Evolutionary conservation across 148 eudicot species (phyloP).

Genomic region (Rhododendron mucronatum): DNA sequence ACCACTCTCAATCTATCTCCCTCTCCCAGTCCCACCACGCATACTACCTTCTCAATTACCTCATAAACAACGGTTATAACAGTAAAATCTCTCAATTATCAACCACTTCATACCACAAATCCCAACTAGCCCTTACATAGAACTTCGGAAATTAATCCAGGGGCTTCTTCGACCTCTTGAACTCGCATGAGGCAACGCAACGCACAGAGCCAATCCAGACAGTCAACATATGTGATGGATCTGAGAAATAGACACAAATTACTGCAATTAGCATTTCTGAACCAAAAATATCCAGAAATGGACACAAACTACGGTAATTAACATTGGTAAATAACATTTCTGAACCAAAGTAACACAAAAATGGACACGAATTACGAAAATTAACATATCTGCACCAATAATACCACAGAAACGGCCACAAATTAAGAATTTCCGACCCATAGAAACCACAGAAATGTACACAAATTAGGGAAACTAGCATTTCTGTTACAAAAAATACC

Average conservation of each 20-base stretch:
- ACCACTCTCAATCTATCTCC: neutral
- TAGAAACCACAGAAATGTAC: neutral
- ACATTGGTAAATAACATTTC: no score
- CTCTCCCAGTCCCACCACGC: neutral
- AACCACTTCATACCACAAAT: neutral
- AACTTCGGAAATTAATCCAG: neutral
- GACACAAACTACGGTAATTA: neutral
- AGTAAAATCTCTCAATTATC: neutral
- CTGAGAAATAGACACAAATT: neutral
- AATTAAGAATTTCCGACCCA: no score
- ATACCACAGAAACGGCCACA: neutral
- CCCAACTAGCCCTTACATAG: neutral
- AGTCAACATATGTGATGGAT: neutral
- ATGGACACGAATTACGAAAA: no score
- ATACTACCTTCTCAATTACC: neutral
- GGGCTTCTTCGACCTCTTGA: neutral
- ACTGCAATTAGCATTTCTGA: neutral
- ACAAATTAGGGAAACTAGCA: neutral
- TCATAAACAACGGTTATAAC: neutral
- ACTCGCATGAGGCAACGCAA: neutral
- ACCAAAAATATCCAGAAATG: neutral
- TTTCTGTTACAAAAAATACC: neutral
- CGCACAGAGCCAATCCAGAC: neutral
- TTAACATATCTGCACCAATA: no score
- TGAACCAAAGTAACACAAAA: no score